Evolutionary conservation across 139 green algal species (phyloP), one percentile per base, ranked within the genome.

Genomic region (Choricystis sp.): DNA sequence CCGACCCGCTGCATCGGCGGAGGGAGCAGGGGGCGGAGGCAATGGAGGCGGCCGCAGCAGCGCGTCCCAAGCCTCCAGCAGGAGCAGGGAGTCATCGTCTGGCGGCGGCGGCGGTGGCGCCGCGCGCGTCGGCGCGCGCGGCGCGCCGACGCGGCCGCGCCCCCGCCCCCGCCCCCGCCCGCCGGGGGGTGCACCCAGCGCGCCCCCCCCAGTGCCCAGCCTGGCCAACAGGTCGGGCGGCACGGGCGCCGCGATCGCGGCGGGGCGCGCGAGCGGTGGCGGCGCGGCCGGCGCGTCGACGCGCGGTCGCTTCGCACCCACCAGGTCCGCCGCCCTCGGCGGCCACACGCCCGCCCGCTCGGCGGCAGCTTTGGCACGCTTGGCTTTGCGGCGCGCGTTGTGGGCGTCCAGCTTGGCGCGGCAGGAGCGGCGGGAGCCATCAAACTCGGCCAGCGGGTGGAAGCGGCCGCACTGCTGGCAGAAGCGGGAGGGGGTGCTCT

Each of bases 401-500:
- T 70, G 65, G 14, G 40, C 40, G n/a, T 48, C 55, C 58, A 70
- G 65, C 29, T 62, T 40, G 57, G 52, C 56, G 2, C 65, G 40
- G 48, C 65, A 70, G 31, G 26, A 56, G 31, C 60, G 59, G 26
- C 48, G 29, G 26, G 27, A 57, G 26, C 62, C 71, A 28, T 83
- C 76, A 68, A 83, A 83, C n/a, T 67, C 70, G 0, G 49, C 60
- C 19, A 83, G 60, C 28, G 59, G 59, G 49, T 83, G 76, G 57
- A 81, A 81, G 24, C 69, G 61, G 27, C 74, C 77, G 61, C 77
- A 83, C 66, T 83, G 77, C 73, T 83, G 77, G 61, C 77, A 83
- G 62, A 83, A 83, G 57, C 77, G 69, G 40, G 81, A 74, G 57
- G 79, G 69, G 0, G 77, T 61, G n/a, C 76, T 77, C 29, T 86